Evolutionary conservation across 768 basidiomycete species (phyloP), one percentile per base, ranked within the genome.

Genomic region (Tricholomella constricta): DNA sequence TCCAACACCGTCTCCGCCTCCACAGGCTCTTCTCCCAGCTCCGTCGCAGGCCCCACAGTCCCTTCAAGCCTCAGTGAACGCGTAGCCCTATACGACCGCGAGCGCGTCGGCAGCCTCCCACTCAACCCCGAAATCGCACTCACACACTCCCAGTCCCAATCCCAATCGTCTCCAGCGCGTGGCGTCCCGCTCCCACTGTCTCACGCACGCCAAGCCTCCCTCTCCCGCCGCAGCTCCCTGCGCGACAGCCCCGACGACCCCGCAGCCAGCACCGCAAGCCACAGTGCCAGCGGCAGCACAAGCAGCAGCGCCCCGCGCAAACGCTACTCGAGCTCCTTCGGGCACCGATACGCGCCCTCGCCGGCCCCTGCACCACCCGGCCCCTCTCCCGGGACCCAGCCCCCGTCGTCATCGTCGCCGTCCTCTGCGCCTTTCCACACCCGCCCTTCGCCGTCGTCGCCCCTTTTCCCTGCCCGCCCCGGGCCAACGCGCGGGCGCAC

Each of bases 281-380:
- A 19, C 27, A 52, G 54, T 26, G 29, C 40, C 34, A 20, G 48
- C 20, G 49, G 50, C 12, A 41, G 48, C 32, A 34, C 25, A 9
- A 31, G 41, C 36, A 45, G 25, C 10, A 48, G 47, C 7, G 45
- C 45, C 10, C 56, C 46, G 11, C 72, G 83, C 34, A 88, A 86
- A 66, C 74, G 88, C 6, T 92, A 90, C 70, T 88, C 86, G 40
- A 89, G 86, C 58, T 88, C 84, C 55, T 92, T 92, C 64, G 83
- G 86, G 9, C 84, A 91, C 65, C 78, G 89, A 38, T 88, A 88
- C 64, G 64, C 72, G 12, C 70, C 76, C 6, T 62, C 62, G 26
- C 68, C 34, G 66, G 72, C 49, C 65, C 74, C 1, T 71, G 76
- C n/a, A n/a, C n/a, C 7, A 78, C 77, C 48, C 70, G 27, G 70